Evolutionary conservation across 495 filamentous ascomycete genomes (phyloP).

Genomic region (Chaetomium fimeti): DNA sequence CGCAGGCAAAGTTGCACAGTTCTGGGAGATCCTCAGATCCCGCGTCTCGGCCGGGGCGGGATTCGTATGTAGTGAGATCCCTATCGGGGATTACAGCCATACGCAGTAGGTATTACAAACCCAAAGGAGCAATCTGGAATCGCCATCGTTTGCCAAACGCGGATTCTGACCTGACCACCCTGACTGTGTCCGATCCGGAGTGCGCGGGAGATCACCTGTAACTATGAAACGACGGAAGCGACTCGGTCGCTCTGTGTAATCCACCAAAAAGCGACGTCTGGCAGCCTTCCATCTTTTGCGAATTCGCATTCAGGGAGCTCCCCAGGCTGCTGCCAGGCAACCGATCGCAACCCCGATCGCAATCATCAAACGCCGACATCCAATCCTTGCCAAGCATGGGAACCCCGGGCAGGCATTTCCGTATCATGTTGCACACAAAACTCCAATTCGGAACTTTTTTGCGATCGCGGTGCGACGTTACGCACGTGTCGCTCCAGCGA

Average conservation of each 20-base stretch:
- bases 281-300: background rate
- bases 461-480: background rate
- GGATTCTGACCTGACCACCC: too few species aligned
- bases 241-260: background rate
- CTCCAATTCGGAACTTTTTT: background rate
- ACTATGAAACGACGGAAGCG: too few species aligned
- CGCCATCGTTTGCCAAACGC: too few species aligned
- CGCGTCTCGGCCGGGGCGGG: background rate
- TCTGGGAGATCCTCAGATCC: background rate
- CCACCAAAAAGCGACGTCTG: background rate
- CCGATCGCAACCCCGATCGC: too few species aligned
- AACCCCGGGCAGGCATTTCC: background rate
- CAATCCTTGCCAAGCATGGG: too few species aligned
- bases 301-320: too few species aligned
- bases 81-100: background rate
- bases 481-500: background rate
- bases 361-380: too few species aligned
- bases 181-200: background rate
- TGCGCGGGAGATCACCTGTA: background rate
- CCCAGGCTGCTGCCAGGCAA: too few species aligned
- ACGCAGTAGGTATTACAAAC: too few species aligned
- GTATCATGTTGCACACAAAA: background rate
- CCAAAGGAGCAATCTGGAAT: too few species aligned
- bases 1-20: background rate
- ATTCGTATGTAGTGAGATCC: background rate